Evolutionary conservation across 768 basidiomycete species (phyloP).

Genomic region (Rhodosporidiobolus odoratus): DNA sequence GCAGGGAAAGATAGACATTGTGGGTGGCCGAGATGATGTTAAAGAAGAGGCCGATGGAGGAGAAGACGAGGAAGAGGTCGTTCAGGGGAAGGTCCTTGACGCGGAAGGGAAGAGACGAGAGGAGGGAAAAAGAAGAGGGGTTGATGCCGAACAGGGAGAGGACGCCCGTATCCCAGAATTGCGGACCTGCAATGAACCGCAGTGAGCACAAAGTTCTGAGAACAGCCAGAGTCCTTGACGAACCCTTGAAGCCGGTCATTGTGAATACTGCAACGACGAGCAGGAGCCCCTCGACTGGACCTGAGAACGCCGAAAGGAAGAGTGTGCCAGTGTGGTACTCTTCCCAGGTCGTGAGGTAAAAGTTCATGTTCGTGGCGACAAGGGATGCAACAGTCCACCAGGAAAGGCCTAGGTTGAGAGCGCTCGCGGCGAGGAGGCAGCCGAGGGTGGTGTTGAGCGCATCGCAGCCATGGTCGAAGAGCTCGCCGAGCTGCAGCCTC

Average conservation of each 20-base stretch:
- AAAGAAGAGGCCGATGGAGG: constrained; percentile 61
- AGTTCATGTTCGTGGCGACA: constrained; percentile 67
- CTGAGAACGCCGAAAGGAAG: constrained; percentile 87
- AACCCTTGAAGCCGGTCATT: constrained; percentile 67
- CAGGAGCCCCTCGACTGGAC: constrained; percentile 92
- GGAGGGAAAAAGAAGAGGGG: constrained; percentile 53
- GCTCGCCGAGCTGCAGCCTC: constrained; percentile 63
- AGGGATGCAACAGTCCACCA: constrained; percentile 97
- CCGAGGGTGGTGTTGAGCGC: constrained; percentile 94
- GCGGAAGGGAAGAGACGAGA: constrained; percentile 28
- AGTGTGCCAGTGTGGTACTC: constrained; percentile 87
- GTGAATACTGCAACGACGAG: constrained; percentile 72
- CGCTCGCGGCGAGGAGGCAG: constrained; percentile 71
- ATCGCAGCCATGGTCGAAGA: constrained; percentile 86
- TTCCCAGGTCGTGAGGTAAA: constrained; percentile 77
- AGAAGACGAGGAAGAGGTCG: constrained; percentile 81
- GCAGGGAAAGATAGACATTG: constrained; percentile 49
- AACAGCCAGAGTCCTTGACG: neutral
- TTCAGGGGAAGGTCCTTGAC: constrained; percentile 72
- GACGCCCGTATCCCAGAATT: constrained; percentile 72
- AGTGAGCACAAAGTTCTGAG: neutral
- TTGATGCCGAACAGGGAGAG: constrained; percentile 54
- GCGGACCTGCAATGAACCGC: constrained; percentile 55
- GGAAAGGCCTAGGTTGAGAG: constrained; percentile 82
- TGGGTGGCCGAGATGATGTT: constrained; percentile 60